These are phyloP conservation scores for Fomitopsis serialis DNA, from an alignment of 768 basidiomycete genomes.

Conservation along the genomic window DNA sequence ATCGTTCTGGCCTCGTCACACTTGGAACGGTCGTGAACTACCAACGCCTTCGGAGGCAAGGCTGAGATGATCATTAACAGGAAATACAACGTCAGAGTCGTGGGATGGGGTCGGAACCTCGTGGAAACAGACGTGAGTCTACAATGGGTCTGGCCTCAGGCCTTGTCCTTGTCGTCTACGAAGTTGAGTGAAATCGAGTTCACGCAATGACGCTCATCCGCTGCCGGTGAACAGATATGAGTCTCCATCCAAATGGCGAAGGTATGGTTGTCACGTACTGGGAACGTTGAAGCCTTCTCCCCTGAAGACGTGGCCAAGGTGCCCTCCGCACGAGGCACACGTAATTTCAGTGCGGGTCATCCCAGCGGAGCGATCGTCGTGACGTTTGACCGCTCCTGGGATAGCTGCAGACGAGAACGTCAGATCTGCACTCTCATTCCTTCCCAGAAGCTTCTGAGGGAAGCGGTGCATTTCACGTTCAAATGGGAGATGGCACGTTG, in stretches of 20 bases:
- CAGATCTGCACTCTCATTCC: background rate
- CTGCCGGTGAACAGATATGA: constrained; percentile 28
- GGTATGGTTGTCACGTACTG: constrained; percentile 39
- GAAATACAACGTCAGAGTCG: too few relatives aligned
- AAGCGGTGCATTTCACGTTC: background rate
- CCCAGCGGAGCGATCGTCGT: constrained; percentile 65
- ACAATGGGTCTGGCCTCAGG: too few relatives aligned
- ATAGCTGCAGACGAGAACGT: constrained; percentile 49
- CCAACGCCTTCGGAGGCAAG: too few relatives aligned
- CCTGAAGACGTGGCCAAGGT: constrained; percentile 94
- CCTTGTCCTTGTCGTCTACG: constrained; percentile 37
- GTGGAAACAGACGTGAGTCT: too few relatives aligned
- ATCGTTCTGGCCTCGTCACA: too few relatives aligned
- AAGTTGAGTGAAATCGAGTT: constrained; percentile 87
- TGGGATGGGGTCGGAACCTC: too few relatives aligned
- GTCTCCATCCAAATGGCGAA: background rate
- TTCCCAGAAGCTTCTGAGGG: background rate
- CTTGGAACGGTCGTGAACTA: too few relatives aligned
- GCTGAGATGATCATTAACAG: too few relatives aligned
- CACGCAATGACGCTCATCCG: constrained; percentile 84
- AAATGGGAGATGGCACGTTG: background rate
- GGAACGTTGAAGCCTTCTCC: constrained; percentile 82
- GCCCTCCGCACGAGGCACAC: constrained; percentile 87
- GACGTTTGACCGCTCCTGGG: constrained; percentile 79
- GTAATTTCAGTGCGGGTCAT: constrained; percentile 81